Conservation (phyloP, 2,329 filamentous ascomycete species). For the Botrytis paeoniae region DNA sequence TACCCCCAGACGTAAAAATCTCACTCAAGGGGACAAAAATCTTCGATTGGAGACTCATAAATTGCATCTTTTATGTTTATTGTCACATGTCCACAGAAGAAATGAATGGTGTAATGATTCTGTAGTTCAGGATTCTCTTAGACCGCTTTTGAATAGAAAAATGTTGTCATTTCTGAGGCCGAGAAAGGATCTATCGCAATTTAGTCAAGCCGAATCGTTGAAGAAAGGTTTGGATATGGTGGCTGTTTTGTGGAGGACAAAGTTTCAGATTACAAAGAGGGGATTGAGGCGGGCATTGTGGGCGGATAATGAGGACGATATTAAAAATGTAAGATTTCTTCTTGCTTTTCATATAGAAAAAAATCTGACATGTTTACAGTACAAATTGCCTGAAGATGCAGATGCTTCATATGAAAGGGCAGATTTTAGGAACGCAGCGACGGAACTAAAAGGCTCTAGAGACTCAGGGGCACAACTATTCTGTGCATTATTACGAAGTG, state of each 20-base stretch:
- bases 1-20: conserved; percentile 43
- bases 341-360: too few species aligned
- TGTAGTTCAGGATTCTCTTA: conserved; percentile 63
- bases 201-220: conserved; percentile 71
- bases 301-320: conserved; percentile 63
- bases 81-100: conserved; percentile 72
- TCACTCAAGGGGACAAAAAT: conserved; percentile 53
- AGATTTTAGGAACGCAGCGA: conserved; percentile 70
- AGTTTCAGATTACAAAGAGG: conserved; percentile 67
- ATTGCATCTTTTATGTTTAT: conserved; percentile 75
- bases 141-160: conserved; percentile 62
- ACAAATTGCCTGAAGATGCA: conserved; percentile 37
- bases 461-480: conserved; percentile 90
- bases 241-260: conserved; percentile 62
- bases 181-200: conserved; percentile 64
- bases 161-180: conserved; percentile 68
- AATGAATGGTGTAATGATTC: conserved; percentile 88
- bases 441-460: conserved; percentile 71
- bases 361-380: conserved; percentile 28
- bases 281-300: conserved; percentile 71
- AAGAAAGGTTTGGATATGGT: conserved; percentile 74
- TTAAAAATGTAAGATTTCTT: conserved; percentile 50
- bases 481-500: conserved; percentile 79
- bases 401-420: conserved; percentile 66
- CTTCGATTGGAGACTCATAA: conserved; percentile 77